These are phyloP conservation scores for Drechslerella dactyloides DNA, from an alignment of 2,329 filamentous ascomycete species.

Conservation along the genomic window DNA sequence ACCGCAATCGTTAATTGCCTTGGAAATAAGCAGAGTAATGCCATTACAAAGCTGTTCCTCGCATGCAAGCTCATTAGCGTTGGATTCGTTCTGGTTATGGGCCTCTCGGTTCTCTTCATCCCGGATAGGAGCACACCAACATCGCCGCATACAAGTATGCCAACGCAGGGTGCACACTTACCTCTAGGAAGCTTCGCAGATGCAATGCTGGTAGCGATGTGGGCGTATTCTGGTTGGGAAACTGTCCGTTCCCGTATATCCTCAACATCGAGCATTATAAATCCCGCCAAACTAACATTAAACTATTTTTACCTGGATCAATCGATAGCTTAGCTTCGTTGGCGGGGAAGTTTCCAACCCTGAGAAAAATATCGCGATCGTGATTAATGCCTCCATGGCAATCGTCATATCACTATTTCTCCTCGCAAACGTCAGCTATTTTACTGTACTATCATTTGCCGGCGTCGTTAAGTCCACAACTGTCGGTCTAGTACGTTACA, in stretches of 20 bases:
- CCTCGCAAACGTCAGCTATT: slow-evolving; percentile 59
- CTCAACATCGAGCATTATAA: background rate
- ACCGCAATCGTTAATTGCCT: slow-evolving; percentile 61
- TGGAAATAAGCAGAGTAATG: slow-evolving; percentile 59
- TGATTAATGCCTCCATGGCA: slow-evolving; percentile 60
- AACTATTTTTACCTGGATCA: background rate
- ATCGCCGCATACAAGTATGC: slow-evolving; percentile 51
- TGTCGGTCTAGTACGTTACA: slow-evolving; percentile 59
- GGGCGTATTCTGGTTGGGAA: slow-evolving; percentile 61
- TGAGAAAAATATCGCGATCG: slow-evolving; percentile 57
- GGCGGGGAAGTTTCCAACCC: slow-evolving; percentile 55
- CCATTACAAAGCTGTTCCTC: slow-evolving; percentile 60
- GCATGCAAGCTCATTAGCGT: slow-evolving; percentile 56
- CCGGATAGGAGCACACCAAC: slow-evolving; percentile 58
- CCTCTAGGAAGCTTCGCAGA: slow-evolving; percentile 59
- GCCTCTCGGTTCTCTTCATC: slow-evolving; percentile 54
- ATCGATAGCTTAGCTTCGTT: slow-evolving; percentile 54
- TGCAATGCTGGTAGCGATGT: slow-evolving; percentile 60
- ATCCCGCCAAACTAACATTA: background rate
- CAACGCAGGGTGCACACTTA: slow-evolving; percentile 54
- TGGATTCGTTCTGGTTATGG: slow-evolving; percentile 54
- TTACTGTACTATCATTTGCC: slow-evolving; percentile 60
- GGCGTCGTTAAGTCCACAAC: slow-evolving; percentile 58
- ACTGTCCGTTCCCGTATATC: slow-evolving; percentile 58
- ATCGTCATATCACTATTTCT: slow-evolving; percentile 60